A percentile compares a stretch with the other conserved stretches of the same genome.
These are phyloP conservation scores for Pilatotrama ljubarskyi DNA, from an alignment of 768 basidiomycete species.

Conservation along the genomic window DNA sequence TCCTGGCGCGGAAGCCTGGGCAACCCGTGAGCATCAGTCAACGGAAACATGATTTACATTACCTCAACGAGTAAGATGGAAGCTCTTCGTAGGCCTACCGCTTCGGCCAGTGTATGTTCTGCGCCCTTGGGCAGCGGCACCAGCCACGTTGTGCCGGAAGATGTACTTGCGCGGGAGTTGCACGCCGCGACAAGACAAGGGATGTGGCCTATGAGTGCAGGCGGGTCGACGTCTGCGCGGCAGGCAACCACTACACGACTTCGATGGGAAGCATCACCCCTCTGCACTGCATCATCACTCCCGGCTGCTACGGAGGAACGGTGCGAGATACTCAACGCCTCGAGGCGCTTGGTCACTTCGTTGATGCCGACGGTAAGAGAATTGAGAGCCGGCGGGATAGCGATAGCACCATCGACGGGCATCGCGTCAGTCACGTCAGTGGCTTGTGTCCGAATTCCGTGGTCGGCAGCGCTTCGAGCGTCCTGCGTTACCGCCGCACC, in stretches of 20 bases:
- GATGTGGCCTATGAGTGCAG: constrained; percentile 69
- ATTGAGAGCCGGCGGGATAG: constrained; percentile 33
- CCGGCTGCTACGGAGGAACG: constrained; percentile 7
- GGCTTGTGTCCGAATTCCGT: no score
- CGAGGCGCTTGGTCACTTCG: constrained; percentile 72
- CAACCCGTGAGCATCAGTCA: constrained; percentile 1
- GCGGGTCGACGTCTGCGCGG: constrained; percentile 72
- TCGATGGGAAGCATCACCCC: no score
- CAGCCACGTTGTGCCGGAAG: constrained; percentile 46
- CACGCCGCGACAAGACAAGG: constrained; percentile 76
- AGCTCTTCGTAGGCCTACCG: constrained; percentile 64
- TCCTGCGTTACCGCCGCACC: no score
- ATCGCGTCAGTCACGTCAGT: background rate
- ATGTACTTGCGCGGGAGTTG: constrained; percentile 46
- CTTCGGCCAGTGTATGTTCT: constrained; percentile 58
- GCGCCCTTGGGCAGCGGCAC: constrained; percentile 68
- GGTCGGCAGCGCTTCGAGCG: no score
- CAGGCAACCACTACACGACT: constrained; percentile 62
- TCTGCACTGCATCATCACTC: background rate
- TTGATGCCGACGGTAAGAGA: constrained; percentile 75
- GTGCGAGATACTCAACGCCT: constrained; percentile 48
- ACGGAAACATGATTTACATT: background rate
- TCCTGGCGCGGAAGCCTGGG: constrained; percentile 44
- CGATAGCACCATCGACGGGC: background rate
- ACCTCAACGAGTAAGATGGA: constrained; percentile 72